Evolutionary conservation across 345 rosid genomes (phyloP).

Genomic region (Eucalyptus shirleyi): DNA sequence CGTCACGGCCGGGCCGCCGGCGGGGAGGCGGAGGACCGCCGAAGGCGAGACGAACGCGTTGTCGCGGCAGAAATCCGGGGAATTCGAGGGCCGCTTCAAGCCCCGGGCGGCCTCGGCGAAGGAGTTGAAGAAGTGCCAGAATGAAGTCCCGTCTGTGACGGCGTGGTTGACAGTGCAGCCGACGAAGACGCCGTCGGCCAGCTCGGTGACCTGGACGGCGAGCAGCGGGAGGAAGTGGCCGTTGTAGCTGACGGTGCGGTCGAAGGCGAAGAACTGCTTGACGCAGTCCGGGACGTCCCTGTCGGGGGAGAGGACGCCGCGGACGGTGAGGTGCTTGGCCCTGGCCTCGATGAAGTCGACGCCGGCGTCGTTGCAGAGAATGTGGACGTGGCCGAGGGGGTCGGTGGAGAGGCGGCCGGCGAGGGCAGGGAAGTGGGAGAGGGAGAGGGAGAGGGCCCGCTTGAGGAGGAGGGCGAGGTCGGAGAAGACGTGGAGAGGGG

Average conservation of each 20-base stretch:
- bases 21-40: constrained; percentile 51
- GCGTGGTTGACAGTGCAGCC: constrained; percentile 83
- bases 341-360: constrained; percentile 51
- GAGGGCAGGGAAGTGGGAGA: constrained; percentile 69
- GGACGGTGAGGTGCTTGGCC: constrained; percentile 25
- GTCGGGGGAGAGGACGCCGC: constrained; percentile 22
- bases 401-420: constrained; percentile 77
- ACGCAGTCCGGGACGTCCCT: constrained; percentile 45
- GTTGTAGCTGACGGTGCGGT: constrained; percentile 58
- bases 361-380: constrained; percentile 72
- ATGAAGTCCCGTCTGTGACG: constrained; percentile 83
- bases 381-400: constrained; percentile 43
- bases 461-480: constrained; percentile 35
- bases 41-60: constrained; percentile 53
- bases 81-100: constrained; percentile 27
- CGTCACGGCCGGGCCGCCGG: constrained; percentile 66
- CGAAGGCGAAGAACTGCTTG: constrained; percentile 66
- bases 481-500: constrained; percentile 32
- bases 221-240: constrained; percentile 66
- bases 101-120: constrained; percentile 71
- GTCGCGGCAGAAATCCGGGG: constrained; percentile 53
- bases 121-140: constrained; percentile 93
- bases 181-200: constrained; percentile 60
- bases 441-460: constrained; percentile 53
- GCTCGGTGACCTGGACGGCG: constrained; percentile 84